Evolutionary conservation across 1,139 yeast genomes (phyloP).

Genomic region (Blastobotrys buckinghamii): DNA sequence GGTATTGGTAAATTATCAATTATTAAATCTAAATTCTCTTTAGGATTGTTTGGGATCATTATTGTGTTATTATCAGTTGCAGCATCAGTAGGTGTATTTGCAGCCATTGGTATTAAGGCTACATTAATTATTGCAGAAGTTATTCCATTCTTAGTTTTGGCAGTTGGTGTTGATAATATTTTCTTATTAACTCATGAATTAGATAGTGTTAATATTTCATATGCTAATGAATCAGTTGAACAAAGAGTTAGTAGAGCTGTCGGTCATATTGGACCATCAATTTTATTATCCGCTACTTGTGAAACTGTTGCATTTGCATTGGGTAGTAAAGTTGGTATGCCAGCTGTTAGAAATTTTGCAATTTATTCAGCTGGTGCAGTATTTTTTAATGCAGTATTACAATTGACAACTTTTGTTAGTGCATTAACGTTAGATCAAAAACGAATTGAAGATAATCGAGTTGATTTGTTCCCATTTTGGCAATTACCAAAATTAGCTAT

Average conservation of each 20-base stretch:
- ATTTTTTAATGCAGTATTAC: conserved; percentile 65
- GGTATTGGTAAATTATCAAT: conserved; percentile 32
- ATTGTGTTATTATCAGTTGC: conserved; percentile 76
- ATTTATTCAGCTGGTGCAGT: conserved; percentile 86
- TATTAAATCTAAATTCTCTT: conserved; percentile 58
- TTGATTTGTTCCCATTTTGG: conserved; percentile 46
- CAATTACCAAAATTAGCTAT: conserved; percentile 13
- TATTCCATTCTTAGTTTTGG: conserved; percentile 88
- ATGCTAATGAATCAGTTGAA: conserved; percentile 43
- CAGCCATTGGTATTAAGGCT: conserved; percentile 68
- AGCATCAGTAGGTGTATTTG: conserved; percentile 70
- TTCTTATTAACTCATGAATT: conserved; percentile 80
- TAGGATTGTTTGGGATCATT: conserved; percentile 76
- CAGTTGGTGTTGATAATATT: conserved; percentile 92
- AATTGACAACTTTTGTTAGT: conserved; percentile 75
- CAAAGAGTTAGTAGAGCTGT: conserved; percentile 59
- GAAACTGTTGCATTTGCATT: conserved; percentile 73
- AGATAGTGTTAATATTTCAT: conserved; percentile 45
- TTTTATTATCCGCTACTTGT: conserved; percentile 66
- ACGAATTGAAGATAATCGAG: conserved; percentile 51
- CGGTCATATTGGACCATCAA: conserved; percentile 79
- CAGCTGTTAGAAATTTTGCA: conserved; percentile 93
- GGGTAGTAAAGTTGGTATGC: conserved; percentile 84
- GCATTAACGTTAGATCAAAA: conserved; percentile 62
- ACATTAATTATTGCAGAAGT: conserved; percentile 94